Percentiles rank a stretch among this genome's conserved stretches.
Conservation (phyloP, 2,329 filamentous ascomycete species). For the Aspergillus sp. region DNA sequence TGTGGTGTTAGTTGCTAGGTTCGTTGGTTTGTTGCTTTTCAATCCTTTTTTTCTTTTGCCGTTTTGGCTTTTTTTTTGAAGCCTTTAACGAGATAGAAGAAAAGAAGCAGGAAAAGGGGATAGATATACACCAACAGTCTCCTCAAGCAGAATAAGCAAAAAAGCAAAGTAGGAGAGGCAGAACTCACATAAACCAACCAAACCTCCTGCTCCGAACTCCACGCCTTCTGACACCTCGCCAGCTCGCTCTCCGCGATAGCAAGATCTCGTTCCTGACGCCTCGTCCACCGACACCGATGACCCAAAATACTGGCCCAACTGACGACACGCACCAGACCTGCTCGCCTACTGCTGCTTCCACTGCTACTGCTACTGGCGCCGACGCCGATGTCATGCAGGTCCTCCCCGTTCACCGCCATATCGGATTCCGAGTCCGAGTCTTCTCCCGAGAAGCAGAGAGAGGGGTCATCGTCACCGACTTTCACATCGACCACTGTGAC, state of each 20-base stretch:
- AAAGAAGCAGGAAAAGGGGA: too few relatives aligned
- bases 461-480: too few relatives aligned
- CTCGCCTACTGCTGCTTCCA: conserved; percentile 10
- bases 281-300: conserved; percentile 27
- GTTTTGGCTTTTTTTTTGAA: too few relatives aligned
- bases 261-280: conserved; percentile 30
- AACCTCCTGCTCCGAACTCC: conserved; percentile 37
- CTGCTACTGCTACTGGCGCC: conserved; percentile 11
- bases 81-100: too few relatives aligned
- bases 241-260: conserved; percentile 27
- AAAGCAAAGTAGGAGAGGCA: too few relatives aligned
- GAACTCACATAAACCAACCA: conserved; percentile 36
- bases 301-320: conserved; percentile 34
- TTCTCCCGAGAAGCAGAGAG: not conserved
- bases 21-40: too few relatives aligned
- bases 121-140: too few relatives aligned
- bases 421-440: not conserved
- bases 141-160: too few relatives aligned
- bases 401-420: conserved; percentile 19
- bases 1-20: too few relatives aligned
- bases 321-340: conserved; percentile 24
- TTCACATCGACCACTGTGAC: too few relatives aligned
- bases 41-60: not conserved
- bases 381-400: conserved; percentile 9
- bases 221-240: conserved; percentile 35